Conservation (phyloP, 306 rosid genomes). For the Leucaena leucocephala region DNA sequence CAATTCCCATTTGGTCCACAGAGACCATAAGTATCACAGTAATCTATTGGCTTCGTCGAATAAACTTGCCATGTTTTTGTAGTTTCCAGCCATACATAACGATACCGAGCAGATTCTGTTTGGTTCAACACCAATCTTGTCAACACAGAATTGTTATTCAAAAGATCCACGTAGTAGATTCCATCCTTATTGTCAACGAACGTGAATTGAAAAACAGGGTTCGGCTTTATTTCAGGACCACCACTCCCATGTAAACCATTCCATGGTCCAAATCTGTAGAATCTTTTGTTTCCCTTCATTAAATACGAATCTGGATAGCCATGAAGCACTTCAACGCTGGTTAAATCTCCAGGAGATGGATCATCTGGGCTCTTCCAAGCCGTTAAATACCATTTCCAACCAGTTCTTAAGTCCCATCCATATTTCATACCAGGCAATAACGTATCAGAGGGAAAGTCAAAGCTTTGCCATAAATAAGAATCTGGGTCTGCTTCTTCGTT, state of each 20-base stretch:
- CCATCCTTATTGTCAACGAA: not conserved
- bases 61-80: not conserved
- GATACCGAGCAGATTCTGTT: not conserved
- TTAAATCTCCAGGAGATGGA: slow-evolving; percentile 1
- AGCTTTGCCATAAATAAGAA: not conserved
- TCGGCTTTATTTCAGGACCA: not conserved
- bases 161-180: not conserved
- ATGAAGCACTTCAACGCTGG: too few species aligned
- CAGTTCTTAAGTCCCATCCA: not conserved
- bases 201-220: not conserved
- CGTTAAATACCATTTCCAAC: not conserved
- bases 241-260: slow-evolving; percentile 1
- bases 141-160: not conserved
- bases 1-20: slow-evolving; percentile 22
- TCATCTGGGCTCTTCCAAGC: not conserved
- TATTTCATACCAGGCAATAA: not conserved
- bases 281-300: not conserved
- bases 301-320: not conserved
- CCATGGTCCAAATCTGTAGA: slow-evolving; percentile 6
- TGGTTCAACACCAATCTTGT: slow-evolving; percentile 4
- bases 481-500: not conserved
- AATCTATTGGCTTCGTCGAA: not conserved
- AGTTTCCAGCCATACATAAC: not conserved
- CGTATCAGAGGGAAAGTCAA: not conserved
- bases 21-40: not conserved